Evolutionary conservation across 148 eudicot genomes (phyloP), one percentile per base, ranked within the genome.

Genomic region (Vaccinium darrowii): DNA sequence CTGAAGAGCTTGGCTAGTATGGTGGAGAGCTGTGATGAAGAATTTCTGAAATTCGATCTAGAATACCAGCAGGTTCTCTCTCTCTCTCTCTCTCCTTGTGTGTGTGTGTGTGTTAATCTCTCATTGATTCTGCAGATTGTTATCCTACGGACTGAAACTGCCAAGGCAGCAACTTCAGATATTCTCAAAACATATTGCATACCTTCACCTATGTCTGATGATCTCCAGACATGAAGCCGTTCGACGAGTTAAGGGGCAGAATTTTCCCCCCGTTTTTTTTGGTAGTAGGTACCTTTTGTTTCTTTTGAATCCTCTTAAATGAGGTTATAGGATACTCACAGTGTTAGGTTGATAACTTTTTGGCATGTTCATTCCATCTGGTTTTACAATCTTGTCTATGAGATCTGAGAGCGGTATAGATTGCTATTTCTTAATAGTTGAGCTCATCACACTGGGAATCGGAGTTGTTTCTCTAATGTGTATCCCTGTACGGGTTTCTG

Each of bases 141-240:
- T 67, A 87, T 90, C 51, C 78, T 90, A 18, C 81, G 81, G 69
- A 88, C 87, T 3, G 67, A 88, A 75, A 85, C 86, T 10, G 90
- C 92, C 1, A 90, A 87, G 81, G 88, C 88, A 49, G 92, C 92
- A 83, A 87, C 92, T 62, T 47, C 25, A 81, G 89, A 90, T 84
- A 87, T 90, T 82, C 88, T 90, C 23, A 78, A 84, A 56, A 90
- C 89, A 10, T 90, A 90, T 76, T 88, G 89, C 67, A 90, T 90
- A 56, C 90, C 92, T 54, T 86, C 92, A 54, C 89, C 92, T 54
- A 85, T 88, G 89, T 90, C 92, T 13, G 90, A 88, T 80, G 92
- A 90, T 85, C 90, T 88, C 69, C 83, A 81, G 88, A 57, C 86
- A 65, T 90, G 84, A 90, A 54, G 67, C 63, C 0, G 81, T 23